Percentiles rank a stretch among this genome's conserved stretches.
These are phyloP conservation scores for Thinopyrum obtusiflorum DNA, from an alignment of 202 grass and related monocot genomes.

Conservation along the genomic window DNA sequence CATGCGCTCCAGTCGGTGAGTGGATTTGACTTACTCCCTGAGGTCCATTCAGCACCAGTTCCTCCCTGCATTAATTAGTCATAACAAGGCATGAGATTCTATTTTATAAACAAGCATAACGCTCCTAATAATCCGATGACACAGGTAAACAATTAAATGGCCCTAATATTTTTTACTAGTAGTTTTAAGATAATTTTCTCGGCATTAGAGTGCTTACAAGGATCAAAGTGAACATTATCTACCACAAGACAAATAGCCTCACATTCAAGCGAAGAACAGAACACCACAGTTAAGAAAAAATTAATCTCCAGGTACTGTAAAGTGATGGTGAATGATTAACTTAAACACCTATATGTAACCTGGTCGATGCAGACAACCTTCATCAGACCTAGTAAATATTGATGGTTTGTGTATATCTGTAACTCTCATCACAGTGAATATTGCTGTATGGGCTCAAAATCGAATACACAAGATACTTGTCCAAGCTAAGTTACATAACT, in stretches of 20 bases:
- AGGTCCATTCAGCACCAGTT: constrained; percentile 42
- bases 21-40: constrained; percentile 40
- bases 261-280: not conserved
- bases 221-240: constrained; percentile 1
- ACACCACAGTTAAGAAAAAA: not conserved
- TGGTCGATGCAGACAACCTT: not conserved
- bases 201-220: not conserved
- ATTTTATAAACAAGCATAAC: not conserved
- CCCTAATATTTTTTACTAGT: not conserved
- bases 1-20: constrained; percentile 24
- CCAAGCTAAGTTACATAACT: constrained; percentile 1
- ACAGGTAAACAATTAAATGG: not conserved
- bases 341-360: not conserved
- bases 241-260: not conserved
- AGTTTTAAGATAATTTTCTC: not conserved
- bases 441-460: not conserved
- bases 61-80: constrained; percentile 45
- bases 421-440: not conserved
- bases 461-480: not conserved
- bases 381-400: not conserved
- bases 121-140: not conserved
- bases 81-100: not conserved
- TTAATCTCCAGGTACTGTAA: not conserved
- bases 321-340: not conserved
- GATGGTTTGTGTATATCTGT: not conserved